Evolutionary conservation across 257 asterid genomes (phyloP), one percentile per base, ranked within the genome.

Genomic region (Fraxinus cuspidata): DNA sequence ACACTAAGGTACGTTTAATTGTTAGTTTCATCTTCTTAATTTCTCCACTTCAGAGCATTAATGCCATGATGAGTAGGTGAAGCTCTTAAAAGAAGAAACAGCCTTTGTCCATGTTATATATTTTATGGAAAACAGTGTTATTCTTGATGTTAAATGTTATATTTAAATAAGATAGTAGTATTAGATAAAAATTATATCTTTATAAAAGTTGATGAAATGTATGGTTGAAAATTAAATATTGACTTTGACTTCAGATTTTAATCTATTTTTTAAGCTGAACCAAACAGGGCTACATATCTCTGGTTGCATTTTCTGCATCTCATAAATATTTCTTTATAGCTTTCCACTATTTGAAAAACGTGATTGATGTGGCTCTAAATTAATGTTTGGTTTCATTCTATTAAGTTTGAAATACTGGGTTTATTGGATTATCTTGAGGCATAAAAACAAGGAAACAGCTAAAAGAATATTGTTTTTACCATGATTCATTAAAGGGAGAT

Each of bases 1-100:
- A 94, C 79, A 78, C 97, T 29, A 89, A 92, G 97, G 98, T 94
- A 84, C 28, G 34, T 25, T 66, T 27, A 25, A 2, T 28, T 58
- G 65, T n/a, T 56, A 6, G 32, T 60, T 47, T 42, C 31, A n/a
- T 8, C 35, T 28, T 60, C 37, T 53, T 35, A 56, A 71, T 71
- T 69, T 23, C 9, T 6, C 49, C 31, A 15, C 7, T 8, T 35
- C 9, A 32, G 73, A 69, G 44, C 10, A 67, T 31, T 67, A 69
- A 6, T 31, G 23, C 25, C 63, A 18, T 18, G 8, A n/a, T 53
- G 56, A 15, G 64, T 53, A 16, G 64, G 25, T 7, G 64, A 53
- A n/a, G 23, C 27, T 16, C 64, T 53, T 18, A 16, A 53, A 53
- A 53, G 64, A 53, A 19, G 25, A 19, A 53, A 19, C 60, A 49